These are phyloP conservation scores for Fraxinus greggii DNA, from an alignment of 305 asterid species.

Conservation along the genomic window DNA sequence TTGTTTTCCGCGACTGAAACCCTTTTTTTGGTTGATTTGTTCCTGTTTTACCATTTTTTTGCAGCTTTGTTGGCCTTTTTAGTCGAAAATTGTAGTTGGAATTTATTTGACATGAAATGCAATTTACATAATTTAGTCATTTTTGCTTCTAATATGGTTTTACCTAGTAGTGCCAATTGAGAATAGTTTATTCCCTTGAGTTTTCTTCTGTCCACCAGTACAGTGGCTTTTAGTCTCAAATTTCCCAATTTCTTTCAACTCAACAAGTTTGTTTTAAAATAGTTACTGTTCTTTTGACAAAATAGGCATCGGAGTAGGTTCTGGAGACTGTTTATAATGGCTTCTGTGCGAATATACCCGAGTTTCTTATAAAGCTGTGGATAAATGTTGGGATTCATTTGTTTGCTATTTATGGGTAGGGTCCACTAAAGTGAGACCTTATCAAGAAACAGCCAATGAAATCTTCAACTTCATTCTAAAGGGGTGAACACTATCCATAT, in stretches of 20 bases:
- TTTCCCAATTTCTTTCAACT: neutral
- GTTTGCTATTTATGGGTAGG: neutral
- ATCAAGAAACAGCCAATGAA: conserved; percentile 40
- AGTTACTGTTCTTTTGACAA: neutral
- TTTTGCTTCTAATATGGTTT: neutral
- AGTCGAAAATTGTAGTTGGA: neutral
- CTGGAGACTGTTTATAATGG: neutral
- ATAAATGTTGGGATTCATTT: neutral
- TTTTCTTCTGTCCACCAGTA: neutral
- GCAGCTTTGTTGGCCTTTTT: conserved; percentile 20
- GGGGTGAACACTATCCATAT: conserved; percentile 20
- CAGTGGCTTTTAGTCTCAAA: neutral
- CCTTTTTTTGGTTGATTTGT: neutral
- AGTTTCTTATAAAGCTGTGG: neutral
- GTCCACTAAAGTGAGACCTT: conserved; percentile 31
- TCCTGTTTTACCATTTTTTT: conserved; percentile 17
- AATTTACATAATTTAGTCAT: neutral
- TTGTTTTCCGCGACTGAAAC: neutral
- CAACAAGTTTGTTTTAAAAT: neutral
- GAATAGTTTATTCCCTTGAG: neutral
- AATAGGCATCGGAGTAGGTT: neutral
- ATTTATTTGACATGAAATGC: conserved; percentile 1
- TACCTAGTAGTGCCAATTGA: neutral
- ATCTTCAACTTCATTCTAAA: neutral
- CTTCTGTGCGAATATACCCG: neutral